Conservation (phyloP, 2,329 filamentous ascomycete species). For the Pestalotiopsis sp. region DNA sequence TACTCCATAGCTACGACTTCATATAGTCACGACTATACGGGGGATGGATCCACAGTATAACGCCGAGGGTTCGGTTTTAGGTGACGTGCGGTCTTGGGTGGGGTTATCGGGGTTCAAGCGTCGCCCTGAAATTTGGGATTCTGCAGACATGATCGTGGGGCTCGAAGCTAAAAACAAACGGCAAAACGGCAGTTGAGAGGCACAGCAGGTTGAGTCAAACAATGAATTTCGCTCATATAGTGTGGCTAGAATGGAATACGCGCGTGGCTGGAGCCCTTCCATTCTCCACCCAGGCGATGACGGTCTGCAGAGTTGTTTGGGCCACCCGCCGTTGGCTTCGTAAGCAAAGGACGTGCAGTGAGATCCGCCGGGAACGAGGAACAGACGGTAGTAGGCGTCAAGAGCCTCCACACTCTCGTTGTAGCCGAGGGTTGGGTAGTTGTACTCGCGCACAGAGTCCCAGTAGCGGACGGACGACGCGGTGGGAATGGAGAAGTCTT, state of each 20-base stretch:
- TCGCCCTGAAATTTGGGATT: no score
- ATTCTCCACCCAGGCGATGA: slow-evolving; percentile 55
- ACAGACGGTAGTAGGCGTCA: slow-evolving; percentile 43
- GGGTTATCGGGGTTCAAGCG: no score
- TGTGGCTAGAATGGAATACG: no score
- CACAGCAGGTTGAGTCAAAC: no score
- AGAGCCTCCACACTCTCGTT: slow-evolving; percentile 41
- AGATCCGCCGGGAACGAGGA: slow-evolving; percentile 46
- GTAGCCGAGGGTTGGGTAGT: slow-evolving; percentile 42
- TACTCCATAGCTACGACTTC: neutral
- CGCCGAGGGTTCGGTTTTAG: neutral
- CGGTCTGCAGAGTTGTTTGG: slow-evolving; percentile 42
- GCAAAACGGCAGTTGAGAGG: no score
- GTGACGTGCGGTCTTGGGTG: neutral
- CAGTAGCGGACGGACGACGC: slow-evolving; percentile 42
- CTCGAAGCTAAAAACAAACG: no score
- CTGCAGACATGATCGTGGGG: no score
- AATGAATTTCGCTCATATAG: no score
- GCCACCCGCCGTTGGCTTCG: slow-evolving; percentile 40
- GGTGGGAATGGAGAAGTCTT: slow-evolving; percentile 46
- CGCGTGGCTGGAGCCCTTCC: slow-evolving; percentile 39
- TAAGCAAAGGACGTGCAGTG: slow-evolving; percentile 45
- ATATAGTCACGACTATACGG: neutral
- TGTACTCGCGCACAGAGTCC: slow-evolving; percentile 48
- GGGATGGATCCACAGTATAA: neutral